Evolutionary conservation across 2,329 filamentous ascomycete species (phyloP).

Genomic region (Amphichorda felina): DNA sequence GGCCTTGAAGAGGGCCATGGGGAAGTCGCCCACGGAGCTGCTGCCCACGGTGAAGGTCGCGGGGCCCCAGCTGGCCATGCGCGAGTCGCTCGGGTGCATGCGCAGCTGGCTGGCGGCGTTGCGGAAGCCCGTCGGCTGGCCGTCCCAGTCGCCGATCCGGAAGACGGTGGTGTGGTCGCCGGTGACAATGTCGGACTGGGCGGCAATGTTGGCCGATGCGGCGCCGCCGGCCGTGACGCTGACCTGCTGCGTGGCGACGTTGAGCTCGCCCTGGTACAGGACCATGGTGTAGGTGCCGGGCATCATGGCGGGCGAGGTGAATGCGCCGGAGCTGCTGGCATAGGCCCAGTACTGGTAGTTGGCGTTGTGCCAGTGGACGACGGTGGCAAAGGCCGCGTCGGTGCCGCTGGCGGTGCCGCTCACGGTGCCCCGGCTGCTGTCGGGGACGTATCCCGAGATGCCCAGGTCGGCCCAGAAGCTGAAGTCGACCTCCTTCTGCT

Average conservation of each 20-base stretch:
- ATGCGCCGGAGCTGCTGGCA: slow-evolving; percentile 39
- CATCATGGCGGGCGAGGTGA: slow-evolving; percentile 55
- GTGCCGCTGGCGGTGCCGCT: slow-evolving; percentile 49
- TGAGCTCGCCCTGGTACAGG: slow-evolving; percentile 47
- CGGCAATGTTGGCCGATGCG: slow-evolving; percentile 37
- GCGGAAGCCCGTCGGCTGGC: slow-evolving; percentile 49
- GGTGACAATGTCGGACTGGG: slow-evolving; percentile 25
- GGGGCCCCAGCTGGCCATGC: slow-evolving; percentile 50
- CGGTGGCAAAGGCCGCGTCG: slow-evolving; percentile 33
- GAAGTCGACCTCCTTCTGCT: slow-evolving; percentile 32
- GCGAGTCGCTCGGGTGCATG: slow-evolving; percentile 56
- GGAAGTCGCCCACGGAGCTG: slow-evolving; percentile 38
- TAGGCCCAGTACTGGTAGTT: slow-evolving; percentile 55
- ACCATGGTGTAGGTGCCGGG: slow-evolving; percentile 59
- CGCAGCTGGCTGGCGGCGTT: slow-evolving; percentile 55
- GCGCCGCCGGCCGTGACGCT: slow-evolving; percentile 36
- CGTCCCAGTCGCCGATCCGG: slow-evolving; percentile 55
- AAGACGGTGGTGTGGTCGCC: slow-evolving; percentile 40
- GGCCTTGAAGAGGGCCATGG: slow-evolving; percentile 53
- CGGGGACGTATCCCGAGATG: slow-evolving; percentile 45
- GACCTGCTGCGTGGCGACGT: slow-evolving; percentile 34
- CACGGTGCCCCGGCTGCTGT: slow-evolving; percentile 44
- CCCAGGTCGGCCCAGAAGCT: slow-evolving; percentile 48
- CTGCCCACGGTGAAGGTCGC: slow-evolving; percentile 50
- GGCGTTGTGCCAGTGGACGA: slow-evolving; percentile 55